phyloP scores from a whole-genome alignment of 2,329 filamentous ascomycete genomes.

The Claviceps purpurea region DNA sequence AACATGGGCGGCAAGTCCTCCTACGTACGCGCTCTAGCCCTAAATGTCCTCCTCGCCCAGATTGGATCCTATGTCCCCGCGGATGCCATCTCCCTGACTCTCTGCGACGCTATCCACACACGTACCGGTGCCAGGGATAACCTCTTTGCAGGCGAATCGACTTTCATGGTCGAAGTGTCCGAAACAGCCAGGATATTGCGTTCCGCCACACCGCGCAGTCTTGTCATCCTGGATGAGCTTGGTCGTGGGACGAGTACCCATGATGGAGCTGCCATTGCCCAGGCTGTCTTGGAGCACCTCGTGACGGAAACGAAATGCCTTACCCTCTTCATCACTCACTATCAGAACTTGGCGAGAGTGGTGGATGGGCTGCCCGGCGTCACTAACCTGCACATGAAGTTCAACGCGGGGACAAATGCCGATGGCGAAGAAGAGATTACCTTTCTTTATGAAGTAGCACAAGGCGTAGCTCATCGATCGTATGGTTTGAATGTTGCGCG shows the following conservation, averaged over 20 bases:
- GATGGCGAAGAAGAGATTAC: constrained; percentile 66
- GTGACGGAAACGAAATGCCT: constrained; percentile 61
- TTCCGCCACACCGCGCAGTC: constrained; percentile 66
- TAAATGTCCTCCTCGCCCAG: constrained; percentile 88
- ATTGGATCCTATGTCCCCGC: constrained; percentile 92
- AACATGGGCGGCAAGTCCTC: constrained; percentile 99
- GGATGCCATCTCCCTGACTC: constrained; percentile 56
- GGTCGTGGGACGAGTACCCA: constrained; percentile 89
- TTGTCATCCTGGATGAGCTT: constrained; percentile 90
- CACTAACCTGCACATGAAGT: constrained; percentile 89
- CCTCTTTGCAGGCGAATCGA: constrained; percentile 85
- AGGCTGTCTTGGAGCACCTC: constrained; percentile 78
- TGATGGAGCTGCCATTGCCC: constrained; percentile 90
- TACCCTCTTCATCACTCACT: constrained; percentile 95
- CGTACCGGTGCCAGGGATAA: constrained; percentile 95
- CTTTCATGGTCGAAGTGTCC: constrained; percentile 95
- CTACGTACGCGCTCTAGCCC: constrained; percentile 83
- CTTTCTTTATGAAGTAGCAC: constrained; percentile 84
- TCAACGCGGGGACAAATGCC: constrained; percentile 34
- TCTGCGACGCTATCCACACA: constrained; percentile 85
- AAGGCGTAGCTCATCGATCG: constrained; percentile 83
- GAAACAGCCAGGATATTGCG: constrained; percentile 89
- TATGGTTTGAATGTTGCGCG: constrained; percentile 91
- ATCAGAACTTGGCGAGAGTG: constrained; percentile 67
- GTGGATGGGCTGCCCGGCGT: constrained; percentile 57